A percentile compares a stretch with the other conserved stretches of the same genome.
These are phyloP conservation scores for Neonothopanus nambi DNA, from an alignment of 1,284 basidiomycete species.

Conservation along the genomic window DNA sequence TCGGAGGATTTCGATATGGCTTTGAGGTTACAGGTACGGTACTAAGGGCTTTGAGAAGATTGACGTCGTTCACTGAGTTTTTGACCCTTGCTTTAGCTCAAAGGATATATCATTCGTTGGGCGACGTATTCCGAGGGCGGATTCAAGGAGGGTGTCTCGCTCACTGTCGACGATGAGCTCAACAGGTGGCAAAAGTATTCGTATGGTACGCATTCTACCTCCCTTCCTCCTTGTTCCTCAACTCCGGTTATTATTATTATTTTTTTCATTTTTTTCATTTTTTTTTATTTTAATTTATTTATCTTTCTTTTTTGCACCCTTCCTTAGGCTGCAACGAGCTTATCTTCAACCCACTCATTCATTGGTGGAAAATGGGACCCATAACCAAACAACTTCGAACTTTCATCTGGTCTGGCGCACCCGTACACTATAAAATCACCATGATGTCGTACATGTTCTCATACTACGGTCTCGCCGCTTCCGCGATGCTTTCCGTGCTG, in stretches of 20 bases:
- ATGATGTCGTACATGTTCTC: conserved; percentile 67
- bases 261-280: background rate
- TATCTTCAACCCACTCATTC: conserved; percentile 73
- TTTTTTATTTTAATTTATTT: background rate
- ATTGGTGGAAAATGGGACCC: conserved; percentile 75
- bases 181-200: conserved; percentile 89
- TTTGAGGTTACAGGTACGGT: conserved; percentile 48
- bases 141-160: conserved; percentile 87
- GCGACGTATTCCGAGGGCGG: conserved; percentile 77
- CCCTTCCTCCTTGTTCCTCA: background rate
- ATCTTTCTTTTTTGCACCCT: too few species aligned
- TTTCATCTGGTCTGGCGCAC: conserved; percentile 79
- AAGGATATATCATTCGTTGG: conserved; percentile 54
- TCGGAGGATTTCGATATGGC: conserved; percentile 85
- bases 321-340: conserved; percentile 63
- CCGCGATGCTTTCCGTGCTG: conserved; percentile 60
- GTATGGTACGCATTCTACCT: conserved; percentile 60
- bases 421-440: conserved; percentile 81
- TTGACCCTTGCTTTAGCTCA: conserved; percentile 5
- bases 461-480: conserved; percentile 62
- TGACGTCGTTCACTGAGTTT: background rate
- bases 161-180: conserved; percentile 77
- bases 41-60: conserved; percentile 53
- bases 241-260: too few species aligned
- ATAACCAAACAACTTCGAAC: conserved; percentile 74